Conservation (phyloP, 352 stramenopile species). For the Albugo laibachii region DNA sequence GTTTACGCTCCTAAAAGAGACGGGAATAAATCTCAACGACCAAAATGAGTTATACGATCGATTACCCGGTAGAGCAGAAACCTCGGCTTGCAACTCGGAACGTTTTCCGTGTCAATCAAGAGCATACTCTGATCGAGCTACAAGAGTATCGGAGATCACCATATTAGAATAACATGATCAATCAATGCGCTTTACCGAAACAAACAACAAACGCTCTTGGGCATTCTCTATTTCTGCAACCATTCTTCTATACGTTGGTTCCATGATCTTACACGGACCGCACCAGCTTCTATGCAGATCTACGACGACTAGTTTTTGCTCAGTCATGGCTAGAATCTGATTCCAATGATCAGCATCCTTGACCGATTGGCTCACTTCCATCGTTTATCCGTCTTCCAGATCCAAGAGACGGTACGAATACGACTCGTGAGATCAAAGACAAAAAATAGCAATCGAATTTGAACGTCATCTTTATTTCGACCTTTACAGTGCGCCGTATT, state of each 20-base stretch:
- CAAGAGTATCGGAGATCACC: not conserved
- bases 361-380: slow-evolving; percentile 31
- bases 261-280: slow-evolving; percentile 50
- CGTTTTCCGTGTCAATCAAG: slow-evolving; percentile 11
- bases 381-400: not conserved
- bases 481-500: too few relatives aligned
- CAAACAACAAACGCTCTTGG: slow-evolving; percentile 31
- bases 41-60: not conserved
- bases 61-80: slow-evolving; percentile 38
- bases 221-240: slow-evolving; percentile 27
- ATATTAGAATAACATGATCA: slow-evolving; percentile 1
- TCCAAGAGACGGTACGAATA: not conserved
- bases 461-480: too few relatives aligned
- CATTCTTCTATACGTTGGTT: slow-evolving; percentile 52
- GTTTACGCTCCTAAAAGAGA: slow-evolving; percentile 24
- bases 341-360: slow-evolving; percentile 40
- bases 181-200: slow-evolving; percentile 13
- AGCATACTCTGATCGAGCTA: too few relatives aligned
- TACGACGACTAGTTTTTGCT: slow-evolving; percentile 53
- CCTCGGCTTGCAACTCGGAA: slow-evolving; percentile 35
- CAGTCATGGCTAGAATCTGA: slow-evolving; percentile 21
- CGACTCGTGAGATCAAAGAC: not conserved
- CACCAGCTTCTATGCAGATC: slow-evolving; percentile 57
- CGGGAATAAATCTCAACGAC: not conserved
- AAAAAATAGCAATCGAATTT: too few relatives aligned